Evolutionary conservation across 192 early-diverging fungal species (phyloP).

Genomic region (Podochytrium sp.): DNA sequence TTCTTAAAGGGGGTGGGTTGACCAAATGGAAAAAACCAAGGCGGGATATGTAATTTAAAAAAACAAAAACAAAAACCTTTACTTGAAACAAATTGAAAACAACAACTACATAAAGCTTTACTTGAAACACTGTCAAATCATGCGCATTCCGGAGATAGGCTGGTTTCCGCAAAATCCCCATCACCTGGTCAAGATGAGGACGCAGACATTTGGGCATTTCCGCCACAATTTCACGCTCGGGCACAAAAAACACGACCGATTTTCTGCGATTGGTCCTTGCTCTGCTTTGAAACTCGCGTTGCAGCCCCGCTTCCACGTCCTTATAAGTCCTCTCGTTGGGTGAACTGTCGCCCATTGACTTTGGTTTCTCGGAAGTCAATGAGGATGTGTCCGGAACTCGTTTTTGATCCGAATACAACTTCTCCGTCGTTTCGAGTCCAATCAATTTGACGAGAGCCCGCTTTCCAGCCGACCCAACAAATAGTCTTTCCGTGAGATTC

Average conservation of each 20-base stretch:
- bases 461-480: conserved; percentile 1
- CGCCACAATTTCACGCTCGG: no score
- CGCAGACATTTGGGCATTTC: no score
- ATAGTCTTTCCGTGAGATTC: not conserved
- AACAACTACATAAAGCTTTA: no score
- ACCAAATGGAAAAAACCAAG: not conserved
- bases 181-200: no score
- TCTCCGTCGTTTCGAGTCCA: not conserved
- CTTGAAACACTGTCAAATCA: no score
- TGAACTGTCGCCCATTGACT: no score
- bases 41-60: no score
- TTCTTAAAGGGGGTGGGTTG: not conserved
- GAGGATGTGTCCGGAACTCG: not conserved
- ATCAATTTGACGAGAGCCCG: not conserved
- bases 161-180: no score
- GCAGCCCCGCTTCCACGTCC: not conserved
- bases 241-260: not conserved
- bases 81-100: no score
- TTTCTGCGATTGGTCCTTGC: not conserved
- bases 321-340: not conserved
- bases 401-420: not conserved
- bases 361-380: not conserved
- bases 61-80: no score
- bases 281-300: not conserved
- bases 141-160: no score